Evolutionary conservation across 2,329 filamentous ascomycete genomes (phyloP).

Genomic region (Dactylellina cionopaga): DNA sequence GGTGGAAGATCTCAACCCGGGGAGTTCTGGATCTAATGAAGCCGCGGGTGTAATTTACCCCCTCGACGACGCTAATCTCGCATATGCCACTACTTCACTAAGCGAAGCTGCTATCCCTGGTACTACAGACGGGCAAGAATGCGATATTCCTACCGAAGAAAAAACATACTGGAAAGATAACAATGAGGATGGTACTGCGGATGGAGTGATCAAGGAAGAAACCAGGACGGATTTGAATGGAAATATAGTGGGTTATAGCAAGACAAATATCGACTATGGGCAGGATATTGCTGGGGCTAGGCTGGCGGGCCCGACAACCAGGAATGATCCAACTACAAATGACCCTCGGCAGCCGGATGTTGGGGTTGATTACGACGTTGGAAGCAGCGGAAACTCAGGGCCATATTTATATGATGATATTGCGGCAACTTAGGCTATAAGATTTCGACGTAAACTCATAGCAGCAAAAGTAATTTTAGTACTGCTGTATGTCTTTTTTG

Average conservation of each 20-base stretch:
- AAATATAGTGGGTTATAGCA: not conserved
- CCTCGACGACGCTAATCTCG: not conserved
- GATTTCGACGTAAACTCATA: too few species aligned
- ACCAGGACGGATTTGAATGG: not conserved
- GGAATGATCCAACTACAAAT: conserved; percentile 8
- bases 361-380: not conserved
- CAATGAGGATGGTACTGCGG: conserved; percentile 11
- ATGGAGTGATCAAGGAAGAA: conserved; percentile 9
- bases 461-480: too few species aligned
- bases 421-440: too few species aligned
- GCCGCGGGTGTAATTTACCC: conserved; percentile 13
- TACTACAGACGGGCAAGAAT: conserved; percentile 1
- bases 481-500: too few species aligned
- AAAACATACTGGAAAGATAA: not conserved
- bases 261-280: not conserved
- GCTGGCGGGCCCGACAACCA: conserved; percentile 1
- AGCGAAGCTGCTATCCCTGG: conserved; percentile 1
- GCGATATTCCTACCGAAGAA: not conserved
- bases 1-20: not conserved
- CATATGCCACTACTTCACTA: not conserved
- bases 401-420: not conserved
- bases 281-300: not conserved
- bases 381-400: not conserved
- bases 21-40: not conserved
- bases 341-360: not conserved